phyloP scores from a whole-genome alignment of 2,329 filamentous ascomycete species.

The Epichloe festucae region DNA sequence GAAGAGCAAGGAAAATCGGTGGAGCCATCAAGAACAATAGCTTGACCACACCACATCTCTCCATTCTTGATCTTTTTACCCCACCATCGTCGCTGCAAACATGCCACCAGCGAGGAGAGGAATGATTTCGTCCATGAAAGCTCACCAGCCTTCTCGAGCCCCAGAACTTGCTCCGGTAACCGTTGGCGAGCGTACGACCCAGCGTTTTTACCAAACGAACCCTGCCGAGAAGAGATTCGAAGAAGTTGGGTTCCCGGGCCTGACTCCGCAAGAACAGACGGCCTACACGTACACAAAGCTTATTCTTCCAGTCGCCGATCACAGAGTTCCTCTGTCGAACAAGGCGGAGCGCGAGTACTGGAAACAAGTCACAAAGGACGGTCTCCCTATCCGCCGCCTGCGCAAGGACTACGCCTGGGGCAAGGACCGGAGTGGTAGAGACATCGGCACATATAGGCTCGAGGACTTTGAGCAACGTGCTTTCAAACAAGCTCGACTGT shows the following conservation, averaged over 20 bases:
- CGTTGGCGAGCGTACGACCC: constrained; percentile 32
- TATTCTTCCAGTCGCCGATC: constrained; percentile 27
- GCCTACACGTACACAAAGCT: constrained; percentile 35
- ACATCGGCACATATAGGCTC: constrained; percentile 33
- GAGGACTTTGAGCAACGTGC: constrained; percentile 31
- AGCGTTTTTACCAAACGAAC: constrained; percentile 37
- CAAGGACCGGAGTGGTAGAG: constrained; percentile 34
- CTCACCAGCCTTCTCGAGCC: constrained; percentile 7
- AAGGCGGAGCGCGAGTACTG: constrained; percentile 45
- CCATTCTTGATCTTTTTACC: constrained; percentile 5
- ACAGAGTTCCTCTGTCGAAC: constrained; percentile 22
- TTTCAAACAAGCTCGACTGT: constrained; percentile 28
- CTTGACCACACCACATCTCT: background rate
- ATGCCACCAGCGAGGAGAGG: constrained; percentile 10
- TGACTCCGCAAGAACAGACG: constrained; percentile 35
- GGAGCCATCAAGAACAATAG: constrained; percentile 8
- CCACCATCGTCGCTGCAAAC: constrained; percentile 9
- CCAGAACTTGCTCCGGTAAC: constrained; percentile 28
- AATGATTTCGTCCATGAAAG: background rate
- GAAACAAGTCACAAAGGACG: constrained; percentile 41
- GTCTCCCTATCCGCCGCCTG: constrained; percentile 34
- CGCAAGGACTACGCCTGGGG: constrained; percentile 33
- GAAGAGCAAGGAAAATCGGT: background rate
- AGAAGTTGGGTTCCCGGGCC: constrained; percentile 29
- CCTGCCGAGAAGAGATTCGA: constrained; percentile 33